phyloP scores from a whole-genome alignment of 345 rosid species.

The Cochlearia excelsa region DNA sequence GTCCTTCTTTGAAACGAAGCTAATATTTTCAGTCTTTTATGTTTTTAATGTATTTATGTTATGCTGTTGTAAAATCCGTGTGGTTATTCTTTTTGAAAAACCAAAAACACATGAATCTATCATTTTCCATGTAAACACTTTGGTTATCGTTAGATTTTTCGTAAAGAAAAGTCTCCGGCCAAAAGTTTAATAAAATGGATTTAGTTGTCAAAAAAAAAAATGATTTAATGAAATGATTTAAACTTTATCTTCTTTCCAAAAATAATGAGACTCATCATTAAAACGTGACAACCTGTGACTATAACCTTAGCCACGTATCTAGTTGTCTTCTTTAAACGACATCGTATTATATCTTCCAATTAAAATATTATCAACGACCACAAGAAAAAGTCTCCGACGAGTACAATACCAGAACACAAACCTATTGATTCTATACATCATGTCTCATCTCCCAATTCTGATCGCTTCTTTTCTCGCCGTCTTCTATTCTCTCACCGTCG shows the following conservation, averaged over 20 bases:
- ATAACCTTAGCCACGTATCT: slow-evolving; percentile 4
- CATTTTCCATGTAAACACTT: too few relatives aligned
- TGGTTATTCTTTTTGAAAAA: too few relatives aligned
- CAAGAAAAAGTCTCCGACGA: slow-evolving; percentile 12
- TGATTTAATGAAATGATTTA: neutral
- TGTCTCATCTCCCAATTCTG: slow-evolving; percentile 19
- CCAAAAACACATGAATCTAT: too few relatives aligned
- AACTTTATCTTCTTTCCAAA: slow-evolving; percentile 11
- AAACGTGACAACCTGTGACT: slow-evolving; percentile 14
- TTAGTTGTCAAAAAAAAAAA: neutral
- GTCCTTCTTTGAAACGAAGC: too few relatives aligned
- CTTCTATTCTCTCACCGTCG: slow-evolving; percentile 27
- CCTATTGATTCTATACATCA: neutral
- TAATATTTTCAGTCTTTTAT: too few relatives aligned
- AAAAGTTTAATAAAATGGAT: neutral
- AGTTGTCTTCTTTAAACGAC: slow-evolving; percentile 9
- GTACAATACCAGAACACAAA: neutral
- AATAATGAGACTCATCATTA: neutral
- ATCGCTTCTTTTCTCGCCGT: slow-evolving; percentile 31
- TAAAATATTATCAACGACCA: slow-evolving; percentile 16
- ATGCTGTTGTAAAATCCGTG: too few relatives aligned
- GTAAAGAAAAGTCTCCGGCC: too few relatives aligned
- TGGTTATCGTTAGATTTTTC: too few relatives aligned
- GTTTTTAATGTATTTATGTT: too few relatives aligned
- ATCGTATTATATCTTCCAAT: neutral